Conservation (phyloP, 1,139 yeast species). For the Diutina catenulata region DNA sequence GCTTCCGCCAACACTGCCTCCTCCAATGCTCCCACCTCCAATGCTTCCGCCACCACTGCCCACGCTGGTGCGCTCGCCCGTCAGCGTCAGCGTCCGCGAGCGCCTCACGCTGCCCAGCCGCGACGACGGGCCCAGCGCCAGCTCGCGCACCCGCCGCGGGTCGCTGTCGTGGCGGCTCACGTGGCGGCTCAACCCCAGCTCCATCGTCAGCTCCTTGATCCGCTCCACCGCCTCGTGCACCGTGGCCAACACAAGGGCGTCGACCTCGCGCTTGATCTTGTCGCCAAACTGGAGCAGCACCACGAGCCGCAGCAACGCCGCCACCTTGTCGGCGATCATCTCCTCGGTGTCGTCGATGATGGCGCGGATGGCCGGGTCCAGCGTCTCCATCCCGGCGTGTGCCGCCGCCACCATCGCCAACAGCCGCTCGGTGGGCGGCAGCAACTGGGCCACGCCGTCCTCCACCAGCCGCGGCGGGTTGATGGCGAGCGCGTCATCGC, state of each 20-base stretch:
- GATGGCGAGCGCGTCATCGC: conserved; percentile 66
- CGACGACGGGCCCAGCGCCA: background rate
- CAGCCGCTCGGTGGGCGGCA: conserved; percentile 66
- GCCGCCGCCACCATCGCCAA: conserved; percentile 43
- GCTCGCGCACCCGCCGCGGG: background rate
- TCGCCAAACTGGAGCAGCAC: conserved; percentile 73
- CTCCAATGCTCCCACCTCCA: too few relatives aligned
- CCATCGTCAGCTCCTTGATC: conserved; percentile 13
- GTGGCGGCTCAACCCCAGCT: background rate
- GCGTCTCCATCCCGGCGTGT: conserved; percentile 38
- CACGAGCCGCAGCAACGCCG: conserved; percentile 62
- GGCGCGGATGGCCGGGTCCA: conserved; percentile 52
- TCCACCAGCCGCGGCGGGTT: conserved; percentile 43
- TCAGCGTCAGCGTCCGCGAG: conserved; percentile 9
- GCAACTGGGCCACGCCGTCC: conserved; percentile 29
- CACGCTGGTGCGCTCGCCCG: conserved; percentile 24
- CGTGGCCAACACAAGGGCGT: conserved; percentile 51
- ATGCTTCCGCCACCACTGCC: conserved; percentile 7
- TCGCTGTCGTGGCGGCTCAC: background rate
- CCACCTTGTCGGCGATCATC: conserved; percentile 56
- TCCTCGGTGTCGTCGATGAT: conserved; percentile 59
- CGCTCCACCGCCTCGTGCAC: conserved; percentile 53
- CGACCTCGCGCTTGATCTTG: conserved; percentile 73
- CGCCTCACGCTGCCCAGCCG: background rate
- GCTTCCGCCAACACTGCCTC: too few relatives aligned